Evolutionary conservation across 768 basidiomycete species (phyloP).

Genomic region (Melanogaster broomeanus): DNA sequence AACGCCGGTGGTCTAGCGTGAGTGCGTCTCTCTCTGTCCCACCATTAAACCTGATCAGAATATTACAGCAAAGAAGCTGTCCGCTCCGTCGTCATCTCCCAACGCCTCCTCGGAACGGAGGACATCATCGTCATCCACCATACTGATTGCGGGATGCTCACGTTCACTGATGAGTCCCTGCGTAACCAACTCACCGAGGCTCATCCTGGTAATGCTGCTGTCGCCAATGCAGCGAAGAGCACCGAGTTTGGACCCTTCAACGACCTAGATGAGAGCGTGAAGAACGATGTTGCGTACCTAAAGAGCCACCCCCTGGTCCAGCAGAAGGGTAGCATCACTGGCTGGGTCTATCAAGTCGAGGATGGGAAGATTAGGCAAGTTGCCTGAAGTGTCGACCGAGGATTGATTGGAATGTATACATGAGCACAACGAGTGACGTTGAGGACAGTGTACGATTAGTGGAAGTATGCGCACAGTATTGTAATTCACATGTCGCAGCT

Average conservation of each 20-base stretch:
- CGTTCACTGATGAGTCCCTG: conserved; percentile 54
- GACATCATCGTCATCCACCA: conserved; percentile 73
- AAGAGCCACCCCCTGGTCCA: conserved; percentile 57
- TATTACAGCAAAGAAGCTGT: conserved; percentile 57
- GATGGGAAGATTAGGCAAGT: conserved; percentile 52
- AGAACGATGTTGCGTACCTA: conserved; percentile 58
- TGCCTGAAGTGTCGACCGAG: background rate
- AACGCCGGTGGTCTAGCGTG: conserved; percentile 73
- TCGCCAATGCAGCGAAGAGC: conserved; percentile 52
- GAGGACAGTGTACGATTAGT: background rate
- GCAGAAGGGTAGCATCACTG: conserved; percentile 54
- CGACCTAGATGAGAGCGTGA: conserved; percentile 53
- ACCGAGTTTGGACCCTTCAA: conserved; percentile 46
- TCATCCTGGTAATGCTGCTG: conserved; percentile 34
- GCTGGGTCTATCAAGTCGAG: conserved; percentile 68
- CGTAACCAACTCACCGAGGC: conserved; percentile 50
- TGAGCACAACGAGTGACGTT: background rate
- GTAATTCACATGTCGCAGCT: too few relatives aligned
- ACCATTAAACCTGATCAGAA: background rate
- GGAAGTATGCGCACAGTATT: background rate
- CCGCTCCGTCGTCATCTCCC: conserved; percentile 68
- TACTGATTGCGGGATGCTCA: conserved; percentile 73
- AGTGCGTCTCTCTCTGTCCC: conserved; percentile 22
- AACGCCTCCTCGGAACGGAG: conserved; percentile 68
- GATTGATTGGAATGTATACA: background rate